Base-by-base conservation (phyloP, 2,329 filamentous ascomycete genomes). In the Emericellopsis atlantica region DNA sequence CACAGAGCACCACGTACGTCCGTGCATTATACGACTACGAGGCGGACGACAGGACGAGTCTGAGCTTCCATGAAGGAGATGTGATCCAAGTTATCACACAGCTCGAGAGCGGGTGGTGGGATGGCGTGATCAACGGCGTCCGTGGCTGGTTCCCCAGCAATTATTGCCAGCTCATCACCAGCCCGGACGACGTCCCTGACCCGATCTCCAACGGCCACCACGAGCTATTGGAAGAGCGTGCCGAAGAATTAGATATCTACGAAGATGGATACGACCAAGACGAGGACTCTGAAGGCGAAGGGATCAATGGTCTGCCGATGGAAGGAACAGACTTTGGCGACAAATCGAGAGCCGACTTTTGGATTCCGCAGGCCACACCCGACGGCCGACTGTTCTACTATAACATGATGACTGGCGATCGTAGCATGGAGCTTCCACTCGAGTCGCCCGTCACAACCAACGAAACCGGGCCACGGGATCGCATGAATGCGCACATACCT, bases 61-160 rank as follows among this genome's bases (percentile, higher is more conserved):
- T 98, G 58, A 96, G 89, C 65, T 98, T 98, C 63, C 86, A 87
- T 53, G 84, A 94, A 60, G 92, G 92, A 55, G 92, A 98, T 64
- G 80, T 96, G 50, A 98, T 98, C 54, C 90, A 96, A 65, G 92
- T 98, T 52, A 90, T 98, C 53, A 98, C 92, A 40, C 90, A 95
- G 65, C 73, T 96, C 43, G 92, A 98, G 62, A 96, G 89, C 54
- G 92, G 92, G 43, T 98, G 92, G 92, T 98, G 92, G 92, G 92
- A 98, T 65, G 92, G 92, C 38, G 87, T 98, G 42, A 95, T 98
- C 59, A 92, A 95, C 55, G 87, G 89, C 44, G 84, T 95, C 51
- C 81, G 92, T 57, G 92, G 92, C 58, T 98, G 92, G 92, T 98
- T 98, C 60, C 92, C 92, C 32, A 96, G 90, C 70, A 98, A 98